phyloP scores from a whole-genome alignment of 1,284 basidiomycete species.

The Taiwanofungus camphoratus region DNA sequence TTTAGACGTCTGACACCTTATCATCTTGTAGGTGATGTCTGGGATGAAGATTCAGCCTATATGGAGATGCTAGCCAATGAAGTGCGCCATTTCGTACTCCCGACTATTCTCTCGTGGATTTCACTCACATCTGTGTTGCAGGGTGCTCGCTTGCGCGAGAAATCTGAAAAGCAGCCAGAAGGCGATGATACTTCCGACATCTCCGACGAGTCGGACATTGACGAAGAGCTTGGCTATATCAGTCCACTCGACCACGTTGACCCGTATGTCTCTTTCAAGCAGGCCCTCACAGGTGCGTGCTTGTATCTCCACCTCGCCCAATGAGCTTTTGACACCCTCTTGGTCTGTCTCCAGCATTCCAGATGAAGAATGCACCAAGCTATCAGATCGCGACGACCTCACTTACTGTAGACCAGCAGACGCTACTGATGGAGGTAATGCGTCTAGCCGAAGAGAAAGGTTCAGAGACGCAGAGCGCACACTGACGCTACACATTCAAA shows the following conservation, averaged over 20 bases:
- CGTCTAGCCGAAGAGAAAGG: slow-evolving; percentile 39
- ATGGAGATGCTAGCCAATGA: slow-evolving; percentile 77
- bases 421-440: slow-evolving; percentile 78
- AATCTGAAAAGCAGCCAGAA: slow-evolving; percentile 40
- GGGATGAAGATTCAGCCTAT: slow-evolving; percentile 81
- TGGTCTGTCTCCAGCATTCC: slow-evolving; percentile 46
- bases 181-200: slow-evolving; percentile 40
- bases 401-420: slow-evolving; percentile 68
- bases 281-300: slow-evolving; percentile 59
- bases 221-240: slow-evolving; percentile 77
- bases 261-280: slow-evolving; percentile 69
- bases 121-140: slow-evolving; percentile 23
- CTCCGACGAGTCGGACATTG: slow-evolving; percentile 51
- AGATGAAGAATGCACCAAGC: slow-evolving; percentile 57
- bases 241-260: slow-evolving; percentile 72
- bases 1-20: slow-evolving; percentile 5
- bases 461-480: neutral
- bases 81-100: slow-evolving; percentile 34
- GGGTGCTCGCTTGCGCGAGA: slow-evolving; percentile 66
- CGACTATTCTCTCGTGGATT: neutral
- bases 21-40: slow-evolving; percentile 58
- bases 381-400: slow-evolving; percentile 71
- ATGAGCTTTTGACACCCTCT: slow-evolving; percentile 1
- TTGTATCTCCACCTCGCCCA: neutral
- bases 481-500: too few species aligned